A percentile compares a stretch with the other conserved stretches of the same genome.
These are phyloP conservation scores for Hylodesmum podocarpum DNA, from an alignment of 306 rosid genomes.

Conservation along the genomic window DNA sequence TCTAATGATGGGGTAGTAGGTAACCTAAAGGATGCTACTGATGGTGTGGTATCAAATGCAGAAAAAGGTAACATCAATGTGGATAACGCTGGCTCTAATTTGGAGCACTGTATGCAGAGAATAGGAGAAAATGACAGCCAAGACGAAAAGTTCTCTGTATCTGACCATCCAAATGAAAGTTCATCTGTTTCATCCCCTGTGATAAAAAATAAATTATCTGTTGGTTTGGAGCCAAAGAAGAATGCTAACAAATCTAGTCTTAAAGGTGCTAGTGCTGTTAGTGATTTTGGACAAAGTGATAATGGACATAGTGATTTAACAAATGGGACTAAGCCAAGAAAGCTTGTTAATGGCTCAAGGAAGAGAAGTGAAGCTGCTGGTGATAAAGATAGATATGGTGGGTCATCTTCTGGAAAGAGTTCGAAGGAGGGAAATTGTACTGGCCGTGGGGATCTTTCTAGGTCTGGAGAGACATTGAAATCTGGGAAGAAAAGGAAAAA, in stretches of 20 bases:
- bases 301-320: conserved; percentile 44
- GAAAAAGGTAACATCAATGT: conserved; percentile 36
- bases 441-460: conserved; percentile 35
- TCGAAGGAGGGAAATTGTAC: conserved; percentile 44
- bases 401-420: conserved; percentile 33
- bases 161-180: conserved; percentile 42
- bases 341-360: conserved; percentile 50
- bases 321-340: conserved; percentile 56
- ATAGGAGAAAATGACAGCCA: conserved; percentile 48
- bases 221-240: conserved; percentile 39
- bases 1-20: conserved; percentile 54
- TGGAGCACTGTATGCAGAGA: conserved; percentile 60
- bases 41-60: conserved; percentile 38
- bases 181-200: conserved; percentile 51
- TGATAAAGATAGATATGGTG: conserved; percentile 45
- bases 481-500: conserved; percentile 49
- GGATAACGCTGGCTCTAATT: conserved; percentile 48
- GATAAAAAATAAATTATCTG: conserved; percentile 41
- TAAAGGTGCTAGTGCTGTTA: conserved; percentile 36
- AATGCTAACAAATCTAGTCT: conserved; percentile 40
- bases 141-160: conserved; percentile 47
- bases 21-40: conserved; percentile 51
- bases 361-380: conserved; percentile 50
- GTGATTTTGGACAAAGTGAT: conserved; percentile 40
- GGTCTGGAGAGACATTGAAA: conserved; percentile 51